Evolutionary conservation across 768 basidiomycete genomes (phyloP), one percentile per base, ranked within the genome.

Genomic region (Phaeotremella fagi): DNA sequence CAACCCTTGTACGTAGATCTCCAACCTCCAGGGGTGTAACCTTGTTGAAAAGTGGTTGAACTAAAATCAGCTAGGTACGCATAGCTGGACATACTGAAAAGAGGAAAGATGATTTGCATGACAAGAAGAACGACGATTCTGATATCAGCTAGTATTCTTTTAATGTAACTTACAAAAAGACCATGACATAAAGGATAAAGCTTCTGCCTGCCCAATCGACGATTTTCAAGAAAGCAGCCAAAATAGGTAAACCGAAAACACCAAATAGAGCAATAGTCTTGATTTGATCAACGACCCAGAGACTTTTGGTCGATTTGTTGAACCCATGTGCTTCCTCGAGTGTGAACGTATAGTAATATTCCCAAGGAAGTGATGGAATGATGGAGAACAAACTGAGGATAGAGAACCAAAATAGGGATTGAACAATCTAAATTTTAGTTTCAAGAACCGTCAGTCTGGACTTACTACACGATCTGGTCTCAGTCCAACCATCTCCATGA

Each of bases 1-100:
- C 88, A 33, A 92, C 87, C 33, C 88, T 80, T 5, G 75, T 77
- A 22, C 90, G 84, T 5, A 98, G 78, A 20, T 88, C 85, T 27
- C 89, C 88, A 14, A 81, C 78, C 0, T 82, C 78, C 4, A 99
- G 81, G 2, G 90, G 88, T 1, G 90, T 90, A 41, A 97, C 82
- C 75, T 90, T 98, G 81, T 99, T 98, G 82, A 98, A 98, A 51
- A 98, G 76, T 0, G 95, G 95, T 63, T 92, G 90, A 63, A 99
- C 64, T 66, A 44, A 31, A 35, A 20, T 33, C 66, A 56, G 89
- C 76, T 55, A 87, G 38, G 14, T 7, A 18, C 14, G 20, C 23
- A 20, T n/a, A 24, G 18, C 3, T 20, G 20, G 20, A 63, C 63
- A 35, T 35, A 72, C 58, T 72, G 59, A 63, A 72, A 20, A 63